These are phyloP conservation scores for Candida mesenterica DNA, from an alignment of 1,139 yeast genomes.

Conservation along the genomic window DNA sequence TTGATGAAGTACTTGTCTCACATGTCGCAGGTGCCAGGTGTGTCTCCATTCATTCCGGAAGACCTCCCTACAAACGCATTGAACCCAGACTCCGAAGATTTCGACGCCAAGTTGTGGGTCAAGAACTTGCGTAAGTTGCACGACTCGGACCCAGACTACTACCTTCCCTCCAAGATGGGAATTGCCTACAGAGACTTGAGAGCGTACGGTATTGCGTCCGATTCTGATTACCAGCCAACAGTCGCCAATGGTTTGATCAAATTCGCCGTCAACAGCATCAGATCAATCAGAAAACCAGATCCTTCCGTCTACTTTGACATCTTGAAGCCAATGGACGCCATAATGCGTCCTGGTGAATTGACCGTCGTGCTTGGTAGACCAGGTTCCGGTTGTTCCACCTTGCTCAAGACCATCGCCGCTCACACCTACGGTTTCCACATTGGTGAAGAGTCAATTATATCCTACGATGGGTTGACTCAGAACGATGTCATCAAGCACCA, in stretches of 20 bases:
- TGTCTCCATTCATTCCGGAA: constrained; percentile 28
- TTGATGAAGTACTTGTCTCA: constrained; percentile 39
- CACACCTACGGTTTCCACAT: constrained; percentile 72
- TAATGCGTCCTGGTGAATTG: constrained; percentile 67
- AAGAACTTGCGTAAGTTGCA: constrained; percentile 59
- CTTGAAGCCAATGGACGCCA: constrained; percentile 65
- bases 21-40: constrained; percentile 56
- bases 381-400: constrained; percentile 83
- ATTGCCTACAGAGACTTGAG: constrained; percentile 65
- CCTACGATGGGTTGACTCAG: constrained; percentile 25
- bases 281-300: constrained; percentile 21
- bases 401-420: constrained; percentile 66
- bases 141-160: constrained; percentile 61
- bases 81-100: constrained; percentile 48
- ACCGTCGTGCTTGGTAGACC: constrained; percentile 81
- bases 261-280: constrained; percentile 12
- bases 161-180: constrained; percentile 64
- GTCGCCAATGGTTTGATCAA: constrained; percentile 50
- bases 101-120: constrained; percentile 70
- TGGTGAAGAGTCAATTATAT: constrained; percentile 45
- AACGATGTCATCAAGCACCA: constrained; percentile 20
- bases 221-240: constrained; percentile 77
- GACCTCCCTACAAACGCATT: constrained; percentile 16
- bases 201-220: constrained; percentile 75
- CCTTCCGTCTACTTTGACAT: constrained; percentile 47